Evolutionary conservation across 192 early-diverging fungal genomes (phyloP).

Genomic region (Globomyces pollinis-pini): DNA sequence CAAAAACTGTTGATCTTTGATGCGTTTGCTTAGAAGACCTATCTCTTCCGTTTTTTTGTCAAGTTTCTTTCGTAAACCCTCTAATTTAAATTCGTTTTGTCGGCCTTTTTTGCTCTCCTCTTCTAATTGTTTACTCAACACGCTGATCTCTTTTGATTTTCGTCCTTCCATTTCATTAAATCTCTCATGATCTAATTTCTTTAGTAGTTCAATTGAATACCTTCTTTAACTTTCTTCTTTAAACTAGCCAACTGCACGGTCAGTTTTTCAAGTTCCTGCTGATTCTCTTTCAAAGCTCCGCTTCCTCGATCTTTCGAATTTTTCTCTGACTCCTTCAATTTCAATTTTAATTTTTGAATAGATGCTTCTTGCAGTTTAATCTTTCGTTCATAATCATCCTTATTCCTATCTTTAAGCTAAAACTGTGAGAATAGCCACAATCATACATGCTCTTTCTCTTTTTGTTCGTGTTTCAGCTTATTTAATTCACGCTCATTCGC

Average conservation of each 20-base stretch:
- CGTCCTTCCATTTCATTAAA: conserved; percentile 27
- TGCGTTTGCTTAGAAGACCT: neutral
- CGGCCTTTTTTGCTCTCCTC: conserved; percentile 31
- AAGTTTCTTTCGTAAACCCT: conserved; percentile 32
- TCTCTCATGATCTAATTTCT: conserved; percentile 32
- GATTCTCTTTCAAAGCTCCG: conserved; percentile 16
- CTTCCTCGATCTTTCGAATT: conserved; percentile 26
- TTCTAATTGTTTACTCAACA: conserved; percentile 33
- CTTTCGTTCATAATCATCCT: conserved; percentile 39
- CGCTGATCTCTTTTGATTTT: conserved; percentile 21
- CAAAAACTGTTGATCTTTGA: neutral
- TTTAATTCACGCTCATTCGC: conserved; percentile 14
- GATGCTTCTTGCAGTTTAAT: conserved; percentile 27
- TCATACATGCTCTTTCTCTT: conserved; percentile 20
- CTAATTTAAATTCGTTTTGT: conserved; percentile 28
- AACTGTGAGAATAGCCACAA: neutral
- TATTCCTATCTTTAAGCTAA: conserved; percentile 21
- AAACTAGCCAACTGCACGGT: conserved; percentile 5
- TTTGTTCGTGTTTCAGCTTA: conserved; percentile 12
- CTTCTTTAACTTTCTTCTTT: conserved; percentile 46
- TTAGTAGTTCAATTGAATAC: conserved; percentile 4
- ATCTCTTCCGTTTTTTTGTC: conserved; percentile 35
- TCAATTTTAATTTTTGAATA: conserved; percentile 28
- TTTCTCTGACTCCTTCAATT: conserved; percentile 30
- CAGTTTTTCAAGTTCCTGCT: conserved; percentile 35